Conservation (phyloP, 176 grass and related monocot genomes). For the Oryza australiensis region DNA sequence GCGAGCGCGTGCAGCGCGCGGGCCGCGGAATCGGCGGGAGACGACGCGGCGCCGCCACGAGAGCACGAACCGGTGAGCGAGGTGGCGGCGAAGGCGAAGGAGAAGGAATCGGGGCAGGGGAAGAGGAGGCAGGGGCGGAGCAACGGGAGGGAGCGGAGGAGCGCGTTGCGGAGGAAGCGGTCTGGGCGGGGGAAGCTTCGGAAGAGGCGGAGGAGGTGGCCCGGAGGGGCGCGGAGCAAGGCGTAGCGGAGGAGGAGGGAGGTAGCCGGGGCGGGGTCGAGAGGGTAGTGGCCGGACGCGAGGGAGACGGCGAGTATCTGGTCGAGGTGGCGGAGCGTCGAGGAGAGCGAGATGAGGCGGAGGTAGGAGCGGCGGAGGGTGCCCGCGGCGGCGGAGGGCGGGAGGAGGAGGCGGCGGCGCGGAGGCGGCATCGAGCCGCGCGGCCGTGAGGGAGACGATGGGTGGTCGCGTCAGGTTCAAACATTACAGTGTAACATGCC, state of each 20-base stretch:
- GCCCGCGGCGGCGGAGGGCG: constrained; percentile 14
- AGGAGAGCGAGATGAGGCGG: constrained; percentile 47
- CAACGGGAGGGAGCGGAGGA: constrained; percentile 65
- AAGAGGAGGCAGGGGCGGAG: constrained; percentile 41
- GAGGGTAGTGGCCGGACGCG: constrained; percentile 43
- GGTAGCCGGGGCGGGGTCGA: constrained; percentile 37
- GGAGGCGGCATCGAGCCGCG: constrained; percentile 24
- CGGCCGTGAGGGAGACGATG: background rate
- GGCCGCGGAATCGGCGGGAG: constrained; percentile 27
- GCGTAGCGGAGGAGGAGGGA: constrained; percentile 69
- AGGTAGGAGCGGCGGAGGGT: constrained; percentile 36
- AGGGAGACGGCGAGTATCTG: constrained; percentile 59
- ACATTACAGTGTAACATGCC: too few species aligned
- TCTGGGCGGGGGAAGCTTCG: constrained; percentile 46
- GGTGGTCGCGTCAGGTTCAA: background rate
- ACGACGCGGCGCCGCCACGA: constrained; percentile 6
- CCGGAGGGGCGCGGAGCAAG: constrained; percentile 41
- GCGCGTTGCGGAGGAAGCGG: constrained; percentile 61
- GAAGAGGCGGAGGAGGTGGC: constrained; percentile 64
- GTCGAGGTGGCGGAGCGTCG: constrained; percentile 59
- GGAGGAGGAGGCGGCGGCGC: background rate
- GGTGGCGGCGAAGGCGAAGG: constrained; percentile 43
- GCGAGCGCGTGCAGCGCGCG: constrained; percentile 46
- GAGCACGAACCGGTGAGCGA: constrained; percentile 50
- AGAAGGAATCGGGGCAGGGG: constrained; percentile 56